Conservation (phyloP, 139 green algal genomes). For the Coccomyxa sp. region DNA sequence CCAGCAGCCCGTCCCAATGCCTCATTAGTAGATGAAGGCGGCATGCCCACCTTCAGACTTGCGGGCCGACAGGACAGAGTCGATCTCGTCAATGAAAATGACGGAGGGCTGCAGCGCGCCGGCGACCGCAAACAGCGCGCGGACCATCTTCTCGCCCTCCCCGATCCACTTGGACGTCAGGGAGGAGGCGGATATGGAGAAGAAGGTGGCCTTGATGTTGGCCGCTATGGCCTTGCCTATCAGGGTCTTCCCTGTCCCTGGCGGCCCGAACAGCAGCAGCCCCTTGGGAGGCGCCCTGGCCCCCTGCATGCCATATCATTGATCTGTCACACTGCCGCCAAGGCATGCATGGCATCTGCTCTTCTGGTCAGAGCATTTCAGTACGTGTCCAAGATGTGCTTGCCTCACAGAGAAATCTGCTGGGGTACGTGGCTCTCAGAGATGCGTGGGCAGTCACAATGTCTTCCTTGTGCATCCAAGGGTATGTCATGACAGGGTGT, state of each 20-base stretch:
- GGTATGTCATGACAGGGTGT: too few species aligned
- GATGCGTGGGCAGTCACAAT: too few species aligned
- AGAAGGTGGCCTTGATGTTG: slow-evolving; percentile 97
- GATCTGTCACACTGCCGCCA: too few species aligned
- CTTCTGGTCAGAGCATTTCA: too few species aligned
- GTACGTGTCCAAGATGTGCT: not conserved
- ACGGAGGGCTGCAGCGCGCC: slow-evolving; percentile 78
- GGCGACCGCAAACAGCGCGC: slow-evolving; percentile 89
- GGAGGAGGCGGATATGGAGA: slow-evolving; percentile 91
- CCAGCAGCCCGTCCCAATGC: too few species aligned
- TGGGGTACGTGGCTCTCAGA: too few species aligned
- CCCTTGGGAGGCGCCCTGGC: slow-evolving; percentile 80
- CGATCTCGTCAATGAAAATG: slow-evolving; percentile 99
- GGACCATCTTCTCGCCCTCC: slow-evolving; percentile 64
- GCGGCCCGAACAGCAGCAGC: slow-evolving; percentile 88
- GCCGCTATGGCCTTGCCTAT: slow-evolving; percentile 92
- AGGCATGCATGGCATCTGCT: too few species aligned
- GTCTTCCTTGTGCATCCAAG: too few species aligned
- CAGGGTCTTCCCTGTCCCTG: slow-evolving; percentile 92
- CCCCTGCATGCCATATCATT: slow-evolving; percentile 46
- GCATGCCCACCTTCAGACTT: slow-evolving; percentile 70
- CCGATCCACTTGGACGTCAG: slow-evolving; percentile 99
- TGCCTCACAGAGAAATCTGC: too few species aligned
- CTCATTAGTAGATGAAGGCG: too few species aligned
- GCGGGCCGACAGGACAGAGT: slow-evolving; percentile 89